Conservation (phyloP, 2,329 filamentous ascomycete species). For the Ascochyta viciae-villosae region DNA sequence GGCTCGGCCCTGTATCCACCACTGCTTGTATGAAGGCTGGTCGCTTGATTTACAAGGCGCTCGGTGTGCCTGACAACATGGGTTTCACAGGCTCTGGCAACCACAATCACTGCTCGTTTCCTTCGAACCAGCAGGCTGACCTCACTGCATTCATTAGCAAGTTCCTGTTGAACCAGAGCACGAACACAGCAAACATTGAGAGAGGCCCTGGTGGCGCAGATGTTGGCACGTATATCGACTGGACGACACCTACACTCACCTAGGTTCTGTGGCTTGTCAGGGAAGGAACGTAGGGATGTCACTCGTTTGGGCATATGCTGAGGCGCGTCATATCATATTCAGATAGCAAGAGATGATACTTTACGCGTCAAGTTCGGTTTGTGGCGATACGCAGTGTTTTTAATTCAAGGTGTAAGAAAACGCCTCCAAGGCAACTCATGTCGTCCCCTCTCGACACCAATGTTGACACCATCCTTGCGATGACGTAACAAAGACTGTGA, state of each 20-base stretch:
- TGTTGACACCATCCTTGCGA: constrained; percentile 14
- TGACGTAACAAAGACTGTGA: background rate
- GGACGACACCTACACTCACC: constrained; percentile 44
- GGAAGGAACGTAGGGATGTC: background rate
- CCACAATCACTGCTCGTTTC: constrained; percentile 65
- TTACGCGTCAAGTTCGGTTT: background rate
- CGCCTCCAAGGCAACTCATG: background rate
- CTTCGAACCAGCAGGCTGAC: constrained; percentile 59
- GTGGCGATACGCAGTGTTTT: background rate
- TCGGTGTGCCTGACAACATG: constrained; percentile 62
- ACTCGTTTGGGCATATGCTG: background rate
- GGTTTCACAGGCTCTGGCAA: constrained; percentile 64
- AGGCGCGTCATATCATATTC: background rate
- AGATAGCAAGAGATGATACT: background rate
- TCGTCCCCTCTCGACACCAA: background rate
- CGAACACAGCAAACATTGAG: constrained; percentile 44
- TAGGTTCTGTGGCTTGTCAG: constrained; percentile 20
- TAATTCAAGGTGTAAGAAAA: background rate
- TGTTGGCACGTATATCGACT: constrained; percentile 46
- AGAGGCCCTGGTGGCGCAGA: constrained; percentile 42
- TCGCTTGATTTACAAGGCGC: constrained; percentile 61
- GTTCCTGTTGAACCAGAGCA: constrained; percentile 50
- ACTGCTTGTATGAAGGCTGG: constrained; percentile 66
- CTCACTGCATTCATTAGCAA: constrained; percentile 63
- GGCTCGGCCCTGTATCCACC: constrained; percentile 64